These are phyloP conservation scores for Neocallimastix lanati DNA, from an alignment of 192 early-diverging fungal species.

Conservation along the genomic window DNA sequence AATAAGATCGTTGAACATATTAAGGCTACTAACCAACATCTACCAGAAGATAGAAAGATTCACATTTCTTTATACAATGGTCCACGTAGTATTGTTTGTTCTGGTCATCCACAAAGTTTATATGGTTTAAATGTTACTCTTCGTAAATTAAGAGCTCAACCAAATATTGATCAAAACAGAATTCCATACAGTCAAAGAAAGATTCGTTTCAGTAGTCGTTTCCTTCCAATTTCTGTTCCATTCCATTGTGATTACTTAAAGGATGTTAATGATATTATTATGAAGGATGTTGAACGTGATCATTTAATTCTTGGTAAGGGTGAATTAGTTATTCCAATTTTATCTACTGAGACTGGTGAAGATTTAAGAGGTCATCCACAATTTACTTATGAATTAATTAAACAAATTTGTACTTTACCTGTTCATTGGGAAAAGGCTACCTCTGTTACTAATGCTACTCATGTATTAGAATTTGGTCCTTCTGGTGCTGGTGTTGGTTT, in stretches of 20 bases:
- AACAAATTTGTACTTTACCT: constrained; percentile 47
- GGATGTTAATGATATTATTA: constrained; percentile 38
- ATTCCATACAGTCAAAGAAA: constrained; percentile 78
- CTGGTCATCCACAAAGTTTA: constrained; percentile 75
- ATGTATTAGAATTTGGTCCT: constrained; percentile 88
- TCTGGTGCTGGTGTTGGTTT: constrained; percentile 70
- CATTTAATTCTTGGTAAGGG: constrained; percentile 39
- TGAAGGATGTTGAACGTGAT: constrained; percentile 47
- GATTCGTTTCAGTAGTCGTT: constrained; percentile 73
- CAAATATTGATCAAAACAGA: constrained; percentile 69
- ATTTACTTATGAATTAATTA: constrained; percentile 27
- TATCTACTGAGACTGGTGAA: constrained; percentile 52
- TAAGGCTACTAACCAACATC: constrained; percentile 68
- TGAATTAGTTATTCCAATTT: constrained; percentile 56
- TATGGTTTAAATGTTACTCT: constrained; percentile 81
- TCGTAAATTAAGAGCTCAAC: constrained; percentile 76
- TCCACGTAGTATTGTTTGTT: constrained; percentile 70
- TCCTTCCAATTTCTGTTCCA: constrained; percentile 79
- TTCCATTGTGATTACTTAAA: constrained; percentile 75
- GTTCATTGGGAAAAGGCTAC: constrained; percentile 59
- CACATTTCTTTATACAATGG: constrained; percentile 79
- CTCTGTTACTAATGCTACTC: constrained; percentile 35
- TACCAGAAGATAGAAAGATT: constrained; percentile 66
- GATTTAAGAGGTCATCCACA: constrained; percentile 41
- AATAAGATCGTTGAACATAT: constrained; percentile 68